Percentiles rank a stretch among this genome's conserved stretches.
These are phyloP conservation scores for Suillus decipiens DNA, from an alignment of 768 basidiomycete species.

Conservation along the genomic window DNA sequence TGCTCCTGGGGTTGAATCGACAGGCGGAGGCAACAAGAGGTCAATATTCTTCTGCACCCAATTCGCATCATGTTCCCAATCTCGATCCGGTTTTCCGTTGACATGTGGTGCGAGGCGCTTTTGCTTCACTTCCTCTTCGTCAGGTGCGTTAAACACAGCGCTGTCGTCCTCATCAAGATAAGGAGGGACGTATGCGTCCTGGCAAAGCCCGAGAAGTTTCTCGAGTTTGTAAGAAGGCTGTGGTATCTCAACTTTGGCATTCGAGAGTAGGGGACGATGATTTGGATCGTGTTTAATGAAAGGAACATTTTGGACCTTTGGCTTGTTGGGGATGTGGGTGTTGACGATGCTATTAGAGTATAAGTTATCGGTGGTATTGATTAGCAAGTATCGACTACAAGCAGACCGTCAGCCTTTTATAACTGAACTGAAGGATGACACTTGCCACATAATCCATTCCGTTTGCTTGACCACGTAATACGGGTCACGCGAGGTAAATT, in stretches of 20 bases:
- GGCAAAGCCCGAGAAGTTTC: slow-evolving; percentile 43
- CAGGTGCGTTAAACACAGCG: slow-evolving; percentile 39
- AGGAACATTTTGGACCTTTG: slow-evolving; percentile 27
- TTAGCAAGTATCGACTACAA: slow-evolving; percentile 61
- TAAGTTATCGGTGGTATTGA: slow-evolving; percentile 29
- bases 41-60: slow-evolving; percentile 48
- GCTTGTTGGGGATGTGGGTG: neutral
- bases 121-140: slow-evolving; percentile 3
- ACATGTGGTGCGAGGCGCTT: no score
- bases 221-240: slow-evolving; percentile 58
- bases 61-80: slow-evolving; percentile 55
- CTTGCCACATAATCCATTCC: slow-evolving; percentile 71
- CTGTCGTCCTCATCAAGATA: slow-evolving; percentile 53
- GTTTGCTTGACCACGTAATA: slow-evolving; percentile 66
- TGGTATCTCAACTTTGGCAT: slow-evolving; percentile 51
- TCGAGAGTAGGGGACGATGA: neutral
- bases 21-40: slow-evolving; percentile 61
- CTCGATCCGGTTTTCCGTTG: slow-evolving; percentile 28
- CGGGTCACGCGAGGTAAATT: slow-evolving; percentile 54
- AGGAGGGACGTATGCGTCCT: slow-evolving; percentile 42
- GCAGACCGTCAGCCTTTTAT: neutral
- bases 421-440: neutral
- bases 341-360: neutral
- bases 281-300: slow-evolving; percentile 51
- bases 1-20: slow-evolving; percentile 53